These are phyloP conservation scores for Monoraphidium neglectum DNA, from an alignment of 139 green algal species.

Conservation along the genomic window DNA sequence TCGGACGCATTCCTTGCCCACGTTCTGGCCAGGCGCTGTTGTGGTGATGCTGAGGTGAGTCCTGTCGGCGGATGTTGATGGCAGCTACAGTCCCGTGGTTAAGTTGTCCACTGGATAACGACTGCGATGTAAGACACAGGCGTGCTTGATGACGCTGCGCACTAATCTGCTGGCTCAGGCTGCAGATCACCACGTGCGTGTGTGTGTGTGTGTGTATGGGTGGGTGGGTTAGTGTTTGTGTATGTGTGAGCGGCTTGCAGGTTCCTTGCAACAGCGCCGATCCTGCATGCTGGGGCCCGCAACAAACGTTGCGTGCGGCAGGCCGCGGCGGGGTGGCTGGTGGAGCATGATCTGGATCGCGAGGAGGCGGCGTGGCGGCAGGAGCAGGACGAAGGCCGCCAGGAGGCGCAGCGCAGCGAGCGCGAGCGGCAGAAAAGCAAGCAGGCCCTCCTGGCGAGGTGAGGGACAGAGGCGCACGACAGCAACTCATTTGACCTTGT, in stretches of 20 bases:
- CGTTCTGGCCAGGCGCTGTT: not conserved
- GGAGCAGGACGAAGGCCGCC: not conserved
- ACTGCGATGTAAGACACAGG: too few species aligned
- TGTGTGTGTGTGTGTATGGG: too few species aligned
- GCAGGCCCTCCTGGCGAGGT: conserved; percentile 5
- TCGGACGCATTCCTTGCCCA: conserved; percentile 4
- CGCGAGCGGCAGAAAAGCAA: conserved; percentile 28
- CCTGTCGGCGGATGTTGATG: not conserved
- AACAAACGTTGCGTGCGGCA: conserved; percentile 1
- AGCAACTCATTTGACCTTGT: too few species aligned
- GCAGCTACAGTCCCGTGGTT: too few species aligned
- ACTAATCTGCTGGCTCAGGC: too few species aligned
- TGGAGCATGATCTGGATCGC: conserved; percentile 15
- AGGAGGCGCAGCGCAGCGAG: not conserved
- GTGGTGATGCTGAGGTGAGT: not conserved
- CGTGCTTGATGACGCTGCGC: too few species aligned
- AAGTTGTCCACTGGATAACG: too few species aligned
- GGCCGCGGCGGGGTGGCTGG: conserved; percentile 29
- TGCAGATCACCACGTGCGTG: too few species aligned
- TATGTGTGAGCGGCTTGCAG: too few species aligned
- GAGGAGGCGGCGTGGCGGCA: conserved; percentile 12
- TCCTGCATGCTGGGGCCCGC: not conserved
- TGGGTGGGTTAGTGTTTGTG: too few species aligned
- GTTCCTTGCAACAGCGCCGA: too few species aligned
- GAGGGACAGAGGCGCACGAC: too few species aligned